Conservation (phyloP, 495 filamentous ascomycete genomes). For the Thermothielavioides terrestris region DNA sequence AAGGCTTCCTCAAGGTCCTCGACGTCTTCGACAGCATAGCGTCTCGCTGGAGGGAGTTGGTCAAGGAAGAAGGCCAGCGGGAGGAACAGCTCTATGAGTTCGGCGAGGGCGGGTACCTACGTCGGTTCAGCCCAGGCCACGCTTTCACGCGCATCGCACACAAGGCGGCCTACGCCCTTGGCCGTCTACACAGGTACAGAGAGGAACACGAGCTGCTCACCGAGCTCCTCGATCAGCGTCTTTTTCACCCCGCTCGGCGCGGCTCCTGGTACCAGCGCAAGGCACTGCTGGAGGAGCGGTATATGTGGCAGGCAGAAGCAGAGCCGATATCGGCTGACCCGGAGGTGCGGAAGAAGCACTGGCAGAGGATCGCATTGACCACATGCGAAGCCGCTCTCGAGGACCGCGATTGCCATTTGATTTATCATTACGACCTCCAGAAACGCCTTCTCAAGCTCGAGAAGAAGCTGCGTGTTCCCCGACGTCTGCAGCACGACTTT, state of each 20-base stretch:
- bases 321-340: conserved; percentile 22
- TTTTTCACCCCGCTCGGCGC: conserved; percentile 77
- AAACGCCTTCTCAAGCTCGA: conserved; percentile 88
- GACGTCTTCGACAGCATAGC: conserved; percentile 66
- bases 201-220: conserved; percentile 66
- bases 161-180: conserved; percentile 71
- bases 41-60: conserved; percentile 66
- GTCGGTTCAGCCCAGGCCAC: conserved; percentile 87
- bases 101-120: conserved; percentile 82
- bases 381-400: conserved; percentile 85
- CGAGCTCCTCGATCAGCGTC: conserved; percentile 69
- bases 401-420: conserved; percentile 79
- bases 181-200: conserved; percentile 69
- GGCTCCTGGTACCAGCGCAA: conserved; percentile 96
- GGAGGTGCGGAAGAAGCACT: conserved; percentile 63
- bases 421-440: conserved; percentile 89
- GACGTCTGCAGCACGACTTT: conserved; percentile 88
- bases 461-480: conserved; percentile 70
- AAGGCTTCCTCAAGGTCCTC: conserved; percentile 52
- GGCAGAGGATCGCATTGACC: conserved; percentile 66
- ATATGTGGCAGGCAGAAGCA: conserved; percentile 62
- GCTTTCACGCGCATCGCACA: conserved; percentile 90
- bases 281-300: conserved; percentile 89
- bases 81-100: conserved; percentile 74
- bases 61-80: conserved; percentile 69